Evolutionary conservation across 2,329 filamentous ascomycete genomes (phyloP), one percentile per base, ranked within the genome.

Genomic region (Grosmannia serpens): DNA sequence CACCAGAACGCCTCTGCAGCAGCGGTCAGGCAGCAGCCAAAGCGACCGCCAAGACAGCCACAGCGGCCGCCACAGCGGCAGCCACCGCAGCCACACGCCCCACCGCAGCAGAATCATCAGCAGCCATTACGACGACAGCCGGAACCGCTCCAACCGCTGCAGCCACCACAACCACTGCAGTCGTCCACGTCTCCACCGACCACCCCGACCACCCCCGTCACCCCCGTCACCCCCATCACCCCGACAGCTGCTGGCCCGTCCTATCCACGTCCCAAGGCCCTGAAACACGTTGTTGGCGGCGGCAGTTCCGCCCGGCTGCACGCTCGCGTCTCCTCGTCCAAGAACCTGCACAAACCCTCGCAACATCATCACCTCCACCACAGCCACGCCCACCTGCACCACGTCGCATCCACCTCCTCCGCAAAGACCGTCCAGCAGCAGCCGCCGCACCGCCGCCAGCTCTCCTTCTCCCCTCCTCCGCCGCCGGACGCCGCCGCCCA

Each of bases 251-350:
- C 70, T 70, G 59, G 65, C 66, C 58, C 67, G 65, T 52, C 66
- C 66, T 58, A 65, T 67, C 57, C 68, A 63, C 66, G 70, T 33
- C 66, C 69, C 33, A 71, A 69, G 65, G 59, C 64, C 55, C 69
- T 72, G 64, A 77, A 76, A 65, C 74, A 77, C 65, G 66, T 76
- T 57, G 75, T 75, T 61, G 73, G 74, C 62, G 73, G 71, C 53
- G 68, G 65, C 58, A 68, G 66, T 60, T 72, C 60, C 24, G 61
- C 73, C 51, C 76, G 79, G 53, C 65, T 80, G 58, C 78, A 81
- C 68, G 74, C 73, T 60, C 77, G 80, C 63, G 76, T 77, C 17
- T 74, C 78, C 24, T 80, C 78, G 17, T 74, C 76, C 53, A 82
- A 82, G 66, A 75, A 68, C 31, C 68, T 81, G 60, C 76, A 78